Conservation (phyloP, 441 rosid species). For the Codiaeum variegatum region DNA sequence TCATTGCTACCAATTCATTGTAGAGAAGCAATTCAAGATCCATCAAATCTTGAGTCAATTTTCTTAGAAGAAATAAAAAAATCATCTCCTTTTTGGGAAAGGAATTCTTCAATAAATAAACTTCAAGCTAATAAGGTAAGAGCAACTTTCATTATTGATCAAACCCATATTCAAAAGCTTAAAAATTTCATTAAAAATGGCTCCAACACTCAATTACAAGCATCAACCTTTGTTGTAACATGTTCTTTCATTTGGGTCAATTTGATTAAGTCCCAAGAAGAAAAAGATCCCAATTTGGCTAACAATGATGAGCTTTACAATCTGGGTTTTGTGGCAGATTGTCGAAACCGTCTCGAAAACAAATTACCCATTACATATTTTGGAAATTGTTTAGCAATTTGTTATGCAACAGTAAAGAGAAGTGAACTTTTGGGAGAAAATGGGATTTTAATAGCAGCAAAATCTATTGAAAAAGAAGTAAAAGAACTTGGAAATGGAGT, state of each 20-base stretch:
- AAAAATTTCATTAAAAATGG: conserved; percentile 14
- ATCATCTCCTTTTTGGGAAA: conserved; percentile 10
- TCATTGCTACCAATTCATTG: conserved; percentile 27
- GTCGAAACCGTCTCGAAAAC: conserved; percentile 20
- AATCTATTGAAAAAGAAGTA: conserved; percentile 29
- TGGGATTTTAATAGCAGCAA: conserved; percentile 29
- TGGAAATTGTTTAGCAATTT: conserved; percentile 32
- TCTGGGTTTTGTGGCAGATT: conserved; percentile 25
- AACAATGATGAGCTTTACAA: neutral
- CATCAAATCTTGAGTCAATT: conserved; percentile 23
- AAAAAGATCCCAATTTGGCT: neutral
- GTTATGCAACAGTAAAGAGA: conserved; percentile 12
- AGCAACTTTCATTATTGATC: conserved; percentile 4
- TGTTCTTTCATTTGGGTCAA: conserved; percentile 34
- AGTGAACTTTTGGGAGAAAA: conserved; percentile 24
- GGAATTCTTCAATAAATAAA: neutral
- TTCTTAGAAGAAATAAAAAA: conserved; percentile 27
- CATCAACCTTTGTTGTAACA: conserved; percentile 28
- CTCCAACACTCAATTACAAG: neutral
- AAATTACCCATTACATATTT: conserved; percentile 31
- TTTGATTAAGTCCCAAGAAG: conserved; percentile 23
- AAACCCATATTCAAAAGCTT: conserved; percentile 1
- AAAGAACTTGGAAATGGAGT: conserved; percentile 27
- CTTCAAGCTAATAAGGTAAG: conserved; percentile 18
- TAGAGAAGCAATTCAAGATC: conserved; percentile 35